Percentiles rank a stretch among this genome's conserved stretches.
Conservation (phyloP, 2,329 filamentous ascomycete species). For the Alternaria panax region DNA sequence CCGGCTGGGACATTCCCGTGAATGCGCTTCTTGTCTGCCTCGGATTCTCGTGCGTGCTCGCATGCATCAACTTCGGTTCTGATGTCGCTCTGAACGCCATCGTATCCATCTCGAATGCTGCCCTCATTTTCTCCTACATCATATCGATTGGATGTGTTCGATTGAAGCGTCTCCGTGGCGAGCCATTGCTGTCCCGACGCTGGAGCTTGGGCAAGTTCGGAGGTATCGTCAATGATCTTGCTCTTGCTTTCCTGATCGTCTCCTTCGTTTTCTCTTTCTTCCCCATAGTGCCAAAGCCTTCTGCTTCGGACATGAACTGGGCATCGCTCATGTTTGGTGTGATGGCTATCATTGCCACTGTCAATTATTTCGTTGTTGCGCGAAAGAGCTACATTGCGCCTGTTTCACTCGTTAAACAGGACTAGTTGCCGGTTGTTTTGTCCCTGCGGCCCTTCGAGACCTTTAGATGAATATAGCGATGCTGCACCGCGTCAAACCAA, state of each 20-base stretch:
- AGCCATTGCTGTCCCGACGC: slow-evolving; percentile 34
- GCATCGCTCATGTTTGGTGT: slow-evolving; percentile 53
- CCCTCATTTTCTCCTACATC: slow-evolving; percentile 43
- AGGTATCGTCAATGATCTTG: slow-evolving; percentile 47
- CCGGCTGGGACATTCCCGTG: slow-evolving; percentile 40
- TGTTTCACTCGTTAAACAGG: slow-evolving; percentile 21
- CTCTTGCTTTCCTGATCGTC: slow-evolving; percentile 44
- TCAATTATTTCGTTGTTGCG: slow-evolving; percentile 24
- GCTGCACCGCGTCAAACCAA: background rate
- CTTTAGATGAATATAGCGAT: background rate
- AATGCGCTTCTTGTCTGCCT: slow-evolving; percentile 41
- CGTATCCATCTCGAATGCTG: slow-evolving; percentile 43
- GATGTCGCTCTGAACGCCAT: slow-evolving; percentile 52
- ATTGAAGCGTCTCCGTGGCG: slow-evolving; percentile 32
- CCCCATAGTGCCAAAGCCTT: slow-evolving; percentile 34
- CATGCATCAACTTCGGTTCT: slow-evolving; percentile 54
- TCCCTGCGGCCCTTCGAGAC: background rate
- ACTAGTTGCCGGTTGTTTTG: background rate
- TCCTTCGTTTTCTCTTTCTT: slow-evolving; percentile 55
- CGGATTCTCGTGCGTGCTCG: slow-evolving; percentile 47
- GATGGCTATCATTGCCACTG: slow-evolving; percentile 18
- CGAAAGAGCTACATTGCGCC: slow-evolving; percentile 22
- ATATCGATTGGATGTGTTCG: slow-evolving; percentile 43
- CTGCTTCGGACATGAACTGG: slow-evolving; percentile 56
- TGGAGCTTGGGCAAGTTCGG: slow-evolving; percentile 51